Percentiles rank a stretch among this genome's conserved stretches.
Evolutionary conservation across 2,329 filamentous ascomycete genomes (phyloP).

Genomic region (Penicillium corylophilum): DNA sequence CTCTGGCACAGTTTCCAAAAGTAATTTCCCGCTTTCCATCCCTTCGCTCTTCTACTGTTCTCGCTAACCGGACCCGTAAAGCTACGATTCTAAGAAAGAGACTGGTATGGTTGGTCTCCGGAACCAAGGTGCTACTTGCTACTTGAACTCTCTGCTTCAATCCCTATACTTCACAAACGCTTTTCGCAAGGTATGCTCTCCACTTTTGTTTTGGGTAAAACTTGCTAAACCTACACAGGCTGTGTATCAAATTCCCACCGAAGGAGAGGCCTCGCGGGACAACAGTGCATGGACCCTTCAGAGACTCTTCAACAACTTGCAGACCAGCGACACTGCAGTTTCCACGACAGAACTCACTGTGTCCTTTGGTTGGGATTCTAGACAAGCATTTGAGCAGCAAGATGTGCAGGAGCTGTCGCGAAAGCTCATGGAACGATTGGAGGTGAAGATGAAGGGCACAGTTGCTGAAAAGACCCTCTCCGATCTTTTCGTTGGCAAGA

Average conservation of each 20-base stretch:
- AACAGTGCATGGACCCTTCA: constrained; percentile 95
- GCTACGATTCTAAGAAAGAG: constrained; percentile 98
- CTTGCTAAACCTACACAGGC: constrained; percentile 55
- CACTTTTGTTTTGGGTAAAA: neutral
- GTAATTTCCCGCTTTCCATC: constrained; percentile 25
- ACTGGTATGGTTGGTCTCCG: constrained; percentile 95
- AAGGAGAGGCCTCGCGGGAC: constrained; percentile 72
- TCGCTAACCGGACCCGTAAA: constrained; percentile 39
- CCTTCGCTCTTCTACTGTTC: neutral
- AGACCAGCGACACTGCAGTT: constrained; percentile 80
- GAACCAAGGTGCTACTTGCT: constrained; percentile 93
- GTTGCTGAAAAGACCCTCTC: constrained; percentile 84
- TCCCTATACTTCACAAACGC: constrained; percentile 86
- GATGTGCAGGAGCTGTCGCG: constrained; percentile 96
- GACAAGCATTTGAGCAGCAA: constrained; percentile 97
- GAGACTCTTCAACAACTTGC: constrained; percentile 89
- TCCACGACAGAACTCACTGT: constrained; percentile 90
- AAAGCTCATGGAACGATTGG: constrained; percentile 95
- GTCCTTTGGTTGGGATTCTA: constrained; percentile 97
- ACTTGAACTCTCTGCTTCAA: constrained; percentile 80
- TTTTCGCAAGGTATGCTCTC: constrained; percentile 73
- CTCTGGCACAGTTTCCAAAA: constrained; percentile 50
- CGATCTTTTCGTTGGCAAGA: constrained; percentile 92
- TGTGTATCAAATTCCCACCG: constrained; percentile 94
- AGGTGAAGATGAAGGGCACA: constrained; percentile 97